Conservation (phyloP, 805 yeast genomes). For the Blastobotrys robertii region DNA sequence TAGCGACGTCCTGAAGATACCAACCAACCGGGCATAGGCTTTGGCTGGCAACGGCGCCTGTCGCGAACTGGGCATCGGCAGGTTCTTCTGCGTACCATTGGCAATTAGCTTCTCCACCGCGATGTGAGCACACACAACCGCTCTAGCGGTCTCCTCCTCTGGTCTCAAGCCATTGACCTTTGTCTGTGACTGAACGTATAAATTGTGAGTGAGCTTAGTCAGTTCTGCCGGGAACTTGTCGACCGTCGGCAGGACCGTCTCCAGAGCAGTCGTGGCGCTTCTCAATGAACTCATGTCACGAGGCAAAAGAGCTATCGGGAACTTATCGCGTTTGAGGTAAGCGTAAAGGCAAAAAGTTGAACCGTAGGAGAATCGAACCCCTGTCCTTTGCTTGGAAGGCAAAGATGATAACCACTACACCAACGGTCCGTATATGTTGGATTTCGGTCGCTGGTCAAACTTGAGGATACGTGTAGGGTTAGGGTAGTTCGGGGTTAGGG, state of each 20-base stretch:
- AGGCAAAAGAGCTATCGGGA: not conserved
- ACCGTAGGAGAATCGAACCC: constrained; percentile 89
- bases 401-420: constrained; percentile 88
- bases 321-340: not conserved
- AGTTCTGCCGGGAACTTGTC: constrained; percentile 8
- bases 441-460: no score
- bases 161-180: constrained; percentile 13
- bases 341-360: constrained; percentile 29
- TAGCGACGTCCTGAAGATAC: constrained; percentile 13
- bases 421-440: constrained; percentile 52
- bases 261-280: constrained; percentile 4
- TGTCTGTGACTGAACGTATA: constrained; percentile 10
- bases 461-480: no score
- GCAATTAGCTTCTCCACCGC: constrained; percentile 15
- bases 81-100: not conserved
- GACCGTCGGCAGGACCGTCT: constrained; percentile 6
- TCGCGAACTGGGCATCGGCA: constrained; percentile 11
- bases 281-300: not conserved
- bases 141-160: constrained; percentile 18
- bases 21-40: constrained; percentile 12
- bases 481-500: no score
- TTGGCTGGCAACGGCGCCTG: constrained; percentile 18
- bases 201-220: constrained; percentile 2
- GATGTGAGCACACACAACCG: constrained; percentile 15
- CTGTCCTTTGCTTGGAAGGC: constrained; percentile 92